A percentile compares a stretch with the other conserved stretches of the same genome.
phyloP scores from a whole-genome alignment of 345 rosid species.

The Acer saccharum region DNA sequence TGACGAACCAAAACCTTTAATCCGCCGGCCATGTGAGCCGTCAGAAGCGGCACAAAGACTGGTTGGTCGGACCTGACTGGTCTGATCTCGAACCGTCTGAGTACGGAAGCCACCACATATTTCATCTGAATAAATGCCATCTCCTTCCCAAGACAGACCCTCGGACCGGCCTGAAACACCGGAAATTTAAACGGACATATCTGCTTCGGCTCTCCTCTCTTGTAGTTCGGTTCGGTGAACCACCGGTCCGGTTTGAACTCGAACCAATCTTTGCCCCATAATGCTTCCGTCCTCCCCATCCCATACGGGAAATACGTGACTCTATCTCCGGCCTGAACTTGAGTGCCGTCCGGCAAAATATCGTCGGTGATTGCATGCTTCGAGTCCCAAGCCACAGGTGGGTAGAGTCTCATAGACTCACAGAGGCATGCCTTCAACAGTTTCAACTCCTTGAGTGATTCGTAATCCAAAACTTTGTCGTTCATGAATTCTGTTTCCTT shows the following conservation, averaged over 20 bases:
- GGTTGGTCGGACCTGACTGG: conserved; percentile 34
- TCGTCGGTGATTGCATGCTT: conserved; percentile 57
- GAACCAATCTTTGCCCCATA: conserved; percentile 71
- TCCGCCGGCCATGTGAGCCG: conserved; percentile 72
- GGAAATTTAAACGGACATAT: conserved; percentile 60
- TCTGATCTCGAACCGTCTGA: conserved; percentile 36
- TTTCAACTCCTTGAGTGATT: conserved; percentile 42
- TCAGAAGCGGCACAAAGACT: conserved; percentile 48
- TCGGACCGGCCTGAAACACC: conserved; percentile 80
- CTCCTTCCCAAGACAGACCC: conserved; percentile 72
- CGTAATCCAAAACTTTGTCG: conserved; percentile 29
- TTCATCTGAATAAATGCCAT: conserved; percentile 83
- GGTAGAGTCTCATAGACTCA: conserved; percentile 77
- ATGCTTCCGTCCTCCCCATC: conserved; percentile 82
- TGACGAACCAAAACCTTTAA: conserved; percentile 44
- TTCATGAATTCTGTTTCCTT: conserved; percentile 36
- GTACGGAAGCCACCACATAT: conserved; percentile 48
- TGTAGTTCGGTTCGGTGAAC: conserved; percentile 32
- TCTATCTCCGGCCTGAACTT: conserved; percentile 69
- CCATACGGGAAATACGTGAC: conserved; percentile 88
- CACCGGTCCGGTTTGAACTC: conserved; percentile 72
- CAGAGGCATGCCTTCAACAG: conserved; percentile 58
- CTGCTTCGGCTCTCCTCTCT: conserved; percentile 37
- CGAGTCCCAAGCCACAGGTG: conserved; percentile 75
- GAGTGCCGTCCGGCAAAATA: conserved; percentile 67